Evolutionary conservation across 805 yeast species (phyloP).

Genomic region (Yarrowia osloensis): DNA sequence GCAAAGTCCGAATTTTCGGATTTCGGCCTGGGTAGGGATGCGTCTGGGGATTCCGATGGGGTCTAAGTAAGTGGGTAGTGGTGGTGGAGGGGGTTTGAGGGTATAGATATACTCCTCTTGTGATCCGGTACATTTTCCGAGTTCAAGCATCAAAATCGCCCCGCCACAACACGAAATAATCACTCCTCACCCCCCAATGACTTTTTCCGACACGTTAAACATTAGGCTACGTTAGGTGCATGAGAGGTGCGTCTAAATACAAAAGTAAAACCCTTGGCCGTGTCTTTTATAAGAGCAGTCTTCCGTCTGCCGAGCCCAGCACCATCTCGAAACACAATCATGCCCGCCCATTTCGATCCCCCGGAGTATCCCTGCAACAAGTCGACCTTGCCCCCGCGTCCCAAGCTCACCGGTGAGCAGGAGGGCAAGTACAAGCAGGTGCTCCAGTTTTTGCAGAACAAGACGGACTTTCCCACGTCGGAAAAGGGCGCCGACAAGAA

Average conservation of each 20-base stretch:
- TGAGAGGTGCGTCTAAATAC: not conserved
- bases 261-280: not conserved
- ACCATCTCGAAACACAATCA: not conserved
- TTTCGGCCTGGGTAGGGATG: too few relatives aligned
- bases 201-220: not conserved
- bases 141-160: not conserved
- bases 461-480: slow-evolving; percentile 50
- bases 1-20: not conserved
- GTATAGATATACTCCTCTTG: not conserved
- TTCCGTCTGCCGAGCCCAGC: not conserved
- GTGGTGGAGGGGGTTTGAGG: not conserved
- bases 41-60: not conserved
- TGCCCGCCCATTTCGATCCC: slow-evolving; percentile 47
- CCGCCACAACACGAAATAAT: not conserved
- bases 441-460: slow-evolving; percentile 53
- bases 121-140: not conserved
- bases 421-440: slow-evolving; percentile 62
- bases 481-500: slow-evolving; percentile 42
- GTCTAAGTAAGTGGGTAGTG: not conserved
- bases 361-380: slow-evolving; percentile 56
- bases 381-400: slow-evolving; percentile 54
- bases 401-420: slow-evolving; percentile 56
- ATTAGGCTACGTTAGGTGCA: not conserved
- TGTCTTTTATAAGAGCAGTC: not conserved
- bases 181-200: not conserved